Conservation (phyloP, 108 stramenopile genomes). For the Stephanodiscus minutulus region DNA sequence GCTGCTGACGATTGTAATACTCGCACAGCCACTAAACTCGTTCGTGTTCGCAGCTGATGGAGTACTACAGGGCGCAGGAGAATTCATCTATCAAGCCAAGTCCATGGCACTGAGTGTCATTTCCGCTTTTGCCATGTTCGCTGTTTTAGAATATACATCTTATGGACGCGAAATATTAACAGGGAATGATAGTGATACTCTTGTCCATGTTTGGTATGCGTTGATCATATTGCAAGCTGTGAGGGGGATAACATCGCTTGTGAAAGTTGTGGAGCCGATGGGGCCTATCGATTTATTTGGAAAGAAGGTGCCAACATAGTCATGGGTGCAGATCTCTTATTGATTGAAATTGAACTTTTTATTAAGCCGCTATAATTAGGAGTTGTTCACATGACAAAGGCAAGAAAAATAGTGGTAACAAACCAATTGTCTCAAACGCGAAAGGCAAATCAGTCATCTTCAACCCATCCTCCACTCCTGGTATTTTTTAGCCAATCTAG, state of each 20-base stretch:
- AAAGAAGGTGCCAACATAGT: slow-evolving; percentile 1
- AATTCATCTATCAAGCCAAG: slow-evolving; percentile 83
- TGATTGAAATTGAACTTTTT: background rate
- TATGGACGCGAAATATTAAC: slow-evolving; percentile 10
- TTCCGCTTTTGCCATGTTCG: slow-evolving; percentile 54
- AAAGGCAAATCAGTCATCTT: too few species aligned
- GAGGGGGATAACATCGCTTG: slow-evolving; percentile 78
- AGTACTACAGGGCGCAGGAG: slow-evolving; percentile 82
- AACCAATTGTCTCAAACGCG: too few species aligned
- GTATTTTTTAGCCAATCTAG: too few species aligned
- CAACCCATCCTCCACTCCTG: too few species aligned
- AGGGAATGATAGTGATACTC: slow-evolving; percentile 48
- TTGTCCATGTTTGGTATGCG: slow-evolving; percentile 78
- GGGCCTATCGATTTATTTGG: slow-evolving; percentile 76
- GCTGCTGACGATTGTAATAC: slow-evolving; percentile 66
- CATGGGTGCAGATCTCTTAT: background rate
- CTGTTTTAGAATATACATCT: slow-evolving; percentile 44
- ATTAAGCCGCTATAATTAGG: too few species aligned
- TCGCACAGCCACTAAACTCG: slow-evolving; percentile 84
- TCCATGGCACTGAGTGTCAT: slow-evolving; percentile 76
- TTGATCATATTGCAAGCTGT: slow-evolving; percentile 75
- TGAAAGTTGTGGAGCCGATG: slow-evolving; percentile 62
- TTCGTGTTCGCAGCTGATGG: slow-evolving; percentile 89
- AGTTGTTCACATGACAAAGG: too few species aligned
- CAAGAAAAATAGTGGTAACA: too few species aligned